Conservation (phyloP, 352 stramenopile genomes). For the Phytophthora uliginosa region DNA sequence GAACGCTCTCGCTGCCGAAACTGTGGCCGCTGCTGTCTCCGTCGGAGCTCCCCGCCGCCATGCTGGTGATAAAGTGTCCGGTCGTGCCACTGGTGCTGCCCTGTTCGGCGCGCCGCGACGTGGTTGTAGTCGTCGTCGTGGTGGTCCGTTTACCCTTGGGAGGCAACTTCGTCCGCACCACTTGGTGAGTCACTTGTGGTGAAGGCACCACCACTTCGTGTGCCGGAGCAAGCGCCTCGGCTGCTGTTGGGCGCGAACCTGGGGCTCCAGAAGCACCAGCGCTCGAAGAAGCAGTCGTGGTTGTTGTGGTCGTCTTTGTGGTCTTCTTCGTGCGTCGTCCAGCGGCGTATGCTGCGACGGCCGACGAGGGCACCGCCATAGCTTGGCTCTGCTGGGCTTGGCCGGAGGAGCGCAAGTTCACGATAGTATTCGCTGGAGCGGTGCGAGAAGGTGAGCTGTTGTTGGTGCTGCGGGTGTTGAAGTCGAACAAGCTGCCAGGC, state of each 20-base stretch:
- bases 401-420: conserved; percentile 19
- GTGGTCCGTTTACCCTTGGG: conserved; percentile 27
- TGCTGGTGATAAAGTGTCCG: conserved; percentile 1
- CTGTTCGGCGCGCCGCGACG: conserved; percentile 17
- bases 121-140: conserved; percentile 29
- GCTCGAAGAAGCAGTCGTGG: conserved; percentile 13
- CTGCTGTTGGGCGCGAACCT: not conserved
- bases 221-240: conserved; percentile 18
- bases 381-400: conserved; percentile 19
- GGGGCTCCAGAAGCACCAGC: not conserved
- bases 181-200: conserved; percentile 31
- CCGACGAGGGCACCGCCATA: conserved; percentile 11
- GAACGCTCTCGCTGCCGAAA: conserved; percentile 15
- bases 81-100: conserved; percentile 10
- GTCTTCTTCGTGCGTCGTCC: conserved; percentile 23
- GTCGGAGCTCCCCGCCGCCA: conserved; percentile 11
- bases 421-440: conserved; percentile 35
- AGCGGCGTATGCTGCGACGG: conserved; percentile 12
- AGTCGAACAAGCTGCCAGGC: conserved; percentile 29
- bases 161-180: conserved; percentile 30
- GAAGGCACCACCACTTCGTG: conserved; percentile 28
- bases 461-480: conserved; percentile 32
- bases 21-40: conserved; percentile 13
- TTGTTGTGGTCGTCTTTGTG: conserved; percentile 32
- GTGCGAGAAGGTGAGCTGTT: conserved; percentile 22